Conservation (phyloP, 805 yeast genomes). For the Spathaspora passalidarum region DNA sequence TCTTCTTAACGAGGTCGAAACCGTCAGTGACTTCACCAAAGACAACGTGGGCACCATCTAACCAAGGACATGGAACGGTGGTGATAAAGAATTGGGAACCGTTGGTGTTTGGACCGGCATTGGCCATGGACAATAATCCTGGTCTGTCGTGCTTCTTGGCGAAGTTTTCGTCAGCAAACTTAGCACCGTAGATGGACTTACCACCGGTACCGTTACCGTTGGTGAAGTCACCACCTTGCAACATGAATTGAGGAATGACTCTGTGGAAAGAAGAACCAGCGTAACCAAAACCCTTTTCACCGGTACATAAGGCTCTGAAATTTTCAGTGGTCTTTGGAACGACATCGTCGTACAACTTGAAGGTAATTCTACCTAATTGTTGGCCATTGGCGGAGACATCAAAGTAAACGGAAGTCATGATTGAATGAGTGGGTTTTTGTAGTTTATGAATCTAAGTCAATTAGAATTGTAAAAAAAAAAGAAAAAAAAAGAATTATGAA, state of each 20-base stretch:
- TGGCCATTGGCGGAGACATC: constrained; percentile 77
- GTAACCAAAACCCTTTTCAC: constrained; percentile 93
- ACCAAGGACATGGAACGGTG: constrained; percentile 74
- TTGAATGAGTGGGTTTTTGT: background rate
- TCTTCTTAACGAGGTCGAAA: constrained; percentile 53
- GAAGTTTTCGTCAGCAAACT: constrained; percentile 68
- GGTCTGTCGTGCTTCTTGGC: constrained; percentile 70
- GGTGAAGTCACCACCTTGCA: constrained; percentile 69
- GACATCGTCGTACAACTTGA: constrained; percentile 59
- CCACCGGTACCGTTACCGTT: constrained; percentile 91
- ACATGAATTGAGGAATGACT: constrained; percentile 94
- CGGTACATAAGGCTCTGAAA: constrained; percentile 80
- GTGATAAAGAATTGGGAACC: constrained; percentile 91
- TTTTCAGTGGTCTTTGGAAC: constrained; percentile 78
- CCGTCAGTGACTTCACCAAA: constrained; percentile 75
- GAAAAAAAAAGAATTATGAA: background rate
- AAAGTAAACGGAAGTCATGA: constrained; percentile 73
- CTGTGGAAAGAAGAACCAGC: constrained; percentile 90
- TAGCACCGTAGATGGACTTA: constrained; percentile 75
- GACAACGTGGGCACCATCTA: constrained; percentile 76
- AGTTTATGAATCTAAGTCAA: background rate
- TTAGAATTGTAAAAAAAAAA: constrained; percentile 2
- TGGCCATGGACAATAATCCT: constrained; percentile 88
- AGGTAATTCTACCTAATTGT: constrained; percentile 76
- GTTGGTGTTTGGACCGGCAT: constrained; percentile 89